These are phyloP conservation scores for Stramenopiles sp. DNA, from an alignment of 352 stramenopile species.

Conservation along the genomic window DNA sequence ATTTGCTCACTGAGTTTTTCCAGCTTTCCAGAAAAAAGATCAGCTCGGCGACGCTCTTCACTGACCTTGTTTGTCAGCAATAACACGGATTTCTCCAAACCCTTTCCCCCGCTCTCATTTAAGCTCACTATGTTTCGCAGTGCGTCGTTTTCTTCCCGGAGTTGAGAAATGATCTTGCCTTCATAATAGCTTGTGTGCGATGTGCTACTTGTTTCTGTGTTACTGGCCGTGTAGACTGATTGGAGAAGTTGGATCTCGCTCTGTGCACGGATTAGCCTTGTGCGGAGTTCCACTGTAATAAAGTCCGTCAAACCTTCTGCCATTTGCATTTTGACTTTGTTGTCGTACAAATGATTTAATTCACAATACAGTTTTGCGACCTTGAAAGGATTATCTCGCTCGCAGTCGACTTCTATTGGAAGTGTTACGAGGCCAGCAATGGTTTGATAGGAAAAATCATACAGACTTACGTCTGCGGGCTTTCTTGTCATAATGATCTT, in stretches of 20 bases:
- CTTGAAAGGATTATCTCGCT: background rate
- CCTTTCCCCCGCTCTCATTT: background rate
- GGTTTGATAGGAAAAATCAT: background rate
- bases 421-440: background rate
- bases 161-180: background rate
- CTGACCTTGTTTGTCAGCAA: background rate
- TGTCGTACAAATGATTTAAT: background rate
- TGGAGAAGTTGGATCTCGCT: constrained; percentile 5
- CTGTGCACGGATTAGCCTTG: background rate
- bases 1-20: background rate
- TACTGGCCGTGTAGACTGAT: background rate
- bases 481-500: too few species aligned
- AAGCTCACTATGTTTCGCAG: background rate
- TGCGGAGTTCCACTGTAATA: background rate
- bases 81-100: background rate
- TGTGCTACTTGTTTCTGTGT: background rate
- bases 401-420: background rate
- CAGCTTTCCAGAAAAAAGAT: background rate
- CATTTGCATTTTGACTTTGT: background rate
- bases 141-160: background rate
- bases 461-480: too few species aligned
- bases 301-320: background rate
- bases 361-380: background rate
- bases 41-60: background rate
- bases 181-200: background rate